Conservation (phyloP, 331 rosid genomes). For the Dryas integrifolia region DNA sequence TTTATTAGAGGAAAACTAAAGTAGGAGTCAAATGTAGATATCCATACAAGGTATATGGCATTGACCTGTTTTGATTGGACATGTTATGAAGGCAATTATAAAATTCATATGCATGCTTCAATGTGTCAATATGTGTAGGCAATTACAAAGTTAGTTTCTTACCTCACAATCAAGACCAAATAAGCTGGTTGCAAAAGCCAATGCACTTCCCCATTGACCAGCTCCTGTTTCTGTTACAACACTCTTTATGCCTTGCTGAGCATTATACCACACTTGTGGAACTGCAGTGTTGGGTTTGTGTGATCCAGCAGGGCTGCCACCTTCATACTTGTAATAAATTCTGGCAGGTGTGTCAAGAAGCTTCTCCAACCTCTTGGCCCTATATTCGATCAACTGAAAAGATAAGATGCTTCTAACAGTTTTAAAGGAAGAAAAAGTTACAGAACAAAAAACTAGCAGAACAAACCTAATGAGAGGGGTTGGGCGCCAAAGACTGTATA, state of each 20-base stretch:
- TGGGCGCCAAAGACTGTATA: slow-evolving; percentile 91
- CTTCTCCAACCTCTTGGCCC: slow-evolving; percentile 94
- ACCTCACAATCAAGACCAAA: slow-evolving; percentile 92
- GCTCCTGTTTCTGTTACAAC: slow-evolving; percentile 98
- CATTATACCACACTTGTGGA: slow-evolving; percentile 91
- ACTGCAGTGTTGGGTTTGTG: slow-evolving; percentile 93
- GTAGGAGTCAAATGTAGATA: no score
- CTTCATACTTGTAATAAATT: slow-evolving; percentile 95
- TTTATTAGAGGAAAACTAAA: not conserved
- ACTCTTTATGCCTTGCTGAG: slow-evolving; percentile 73
- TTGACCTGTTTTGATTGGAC: no score
- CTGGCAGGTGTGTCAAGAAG: slow-evolving; percentile 88
- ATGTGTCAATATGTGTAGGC: not conserved
- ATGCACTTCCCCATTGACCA: slow-evolving; percentile 96
- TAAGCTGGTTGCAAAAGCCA: slow-evolving; percentile 90
- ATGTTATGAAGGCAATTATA: not conserved
- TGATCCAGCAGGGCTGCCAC: slow-evolving; percentile 93
- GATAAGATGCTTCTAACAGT: slow-evolving; percentile 25
- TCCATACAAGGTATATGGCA: no score
- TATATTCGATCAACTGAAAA: slow-evolving; percentile 24
- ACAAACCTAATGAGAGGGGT: slow-evolving; percentile 89
- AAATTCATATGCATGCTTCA: not conserved
- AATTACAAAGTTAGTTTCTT: not conserved
- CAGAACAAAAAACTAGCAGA: not conserved
- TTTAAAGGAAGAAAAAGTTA: slow-evolving; percentile 8